Base-by-base conservation (phyloP, 2,329 filamentous ascomycete genomes). In the Trichothecium roseum region DNA sequence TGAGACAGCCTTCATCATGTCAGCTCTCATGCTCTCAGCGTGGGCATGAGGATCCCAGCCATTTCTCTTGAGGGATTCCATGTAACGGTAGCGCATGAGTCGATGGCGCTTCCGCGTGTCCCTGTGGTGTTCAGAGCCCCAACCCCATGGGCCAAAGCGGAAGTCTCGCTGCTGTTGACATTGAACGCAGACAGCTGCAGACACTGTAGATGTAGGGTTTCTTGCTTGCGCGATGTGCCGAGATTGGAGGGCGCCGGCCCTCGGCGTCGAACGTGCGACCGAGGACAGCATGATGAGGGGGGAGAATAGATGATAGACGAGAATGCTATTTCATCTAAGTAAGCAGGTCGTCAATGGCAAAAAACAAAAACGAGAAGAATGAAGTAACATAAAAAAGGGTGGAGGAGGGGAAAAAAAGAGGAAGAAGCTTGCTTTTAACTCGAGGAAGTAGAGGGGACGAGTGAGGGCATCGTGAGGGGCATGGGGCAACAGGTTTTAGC, bases 121-220 rank as follows among this genome's bases (percentile, higher is more conserved):
- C 30, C 55, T 59, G 28, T 60, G 56, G 15, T 55, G 52, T 14
- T 64, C 56, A 12, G 55, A 50, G 41, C 68, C 60, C 18, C 60
- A 43, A 30, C 14, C 27, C 63, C 68, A 72, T 14, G 60, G 44
- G 35, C 59, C 63, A 39, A 74, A 63, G 40, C 68, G 65, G 40
- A 73, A 70, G 26, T 47, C 48, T 26, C 73, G 32, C 20, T 32
- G 35, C 18, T 31, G 35, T 10, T 24, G 40, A 32, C 16, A 36
- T 33, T 22, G 29, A 6, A 24, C 20, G 6, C 6, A 6, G 20
- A 24, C 6, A 10, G 10, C 20, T 24, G 20, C 20, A 24, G 20
- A 24, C 6, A 10, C 20, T 24, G 20, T 24, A 10, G 20, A 24
- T 6, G 20, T 24, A 24, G 20, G 20, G 20, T 24, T 24, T 24